These are phyloP conservation scores for Tetrapyrgos nigripes DNA, from an alignment of 1,284 basidiomycete species.

Conservation along the genomic window DNA sequence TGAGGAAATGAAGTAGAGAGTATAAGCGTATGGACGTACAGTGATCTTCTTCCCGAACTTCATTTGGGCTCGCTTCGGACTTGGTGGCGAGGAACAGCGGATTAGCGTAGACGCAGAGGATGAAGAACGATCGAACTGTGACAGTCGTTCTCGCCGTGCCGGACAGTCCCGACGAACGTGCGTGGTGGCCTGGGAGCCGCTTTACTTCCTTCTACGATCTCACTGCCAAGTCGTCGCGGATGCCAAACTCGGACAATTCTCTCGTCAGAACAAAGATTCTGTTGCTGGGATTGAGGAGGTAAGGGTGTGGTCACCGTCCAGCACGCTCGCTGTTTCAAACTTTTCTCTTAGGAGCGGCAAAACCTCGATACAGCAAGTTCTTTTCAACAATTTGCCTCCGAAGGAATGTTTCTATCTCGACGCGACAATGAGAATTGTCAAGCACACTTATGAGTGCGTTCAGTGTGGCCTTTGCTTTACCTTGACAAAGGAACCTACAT, in stretches of 20 bases:
- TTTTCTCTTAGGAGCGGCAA: slow-evolving; percentile 81
- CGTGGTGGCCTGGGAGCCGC: too few relatives aligned
- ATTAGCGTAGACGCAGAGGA: neutral
- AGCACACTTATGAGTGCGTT: slow-evolving; percentile 84
- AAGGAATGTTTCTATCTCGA: slow-evolving; percentile 95
- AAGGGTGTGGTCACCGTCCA: slow-evolving; percentile 21
- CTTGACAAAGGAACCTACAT: neutral
- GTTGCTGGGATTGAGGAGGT: slow-evolving; percentile 83
- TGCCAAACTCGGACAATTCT: slow-evolving; percentile 1
- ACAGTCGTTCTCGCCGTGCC: too few relatives aligned
- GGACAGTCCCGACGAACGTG: slow-evolving; percentile 14
- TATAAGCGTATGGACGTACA: slow-evolving; percentile 50
- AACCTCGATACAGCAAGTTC: slow-evolving; percentile 89
- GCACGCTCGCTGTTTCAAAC: slow-evolving; percentile 13
- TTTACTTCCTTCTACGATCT: too few relatives aligned
- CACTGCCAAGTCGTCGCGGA: neutral
- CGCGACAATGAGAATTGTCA: slow-evolving; percentile 79
- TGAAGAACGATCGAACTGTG: neutral
- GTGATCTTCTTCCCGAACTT: slow-evolving; percentile 92
- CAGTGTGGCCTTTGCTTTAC: neutral
- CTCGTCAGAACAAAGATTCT: slow-evolving; percentile 72
- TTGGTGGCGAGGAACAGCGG: neutral
- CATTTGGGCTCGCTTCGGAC: slow-evolving; percentile 46
- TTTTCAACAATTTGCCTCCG: slow-evolving; percentile 85
- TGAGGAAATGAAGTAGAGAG: neutral